Evolutionary conservation across 73 alveolate genomes (phyloP), one percentile per base, ranked within the genome.

Genomic region (Paraurostyla sp.): DNA sequence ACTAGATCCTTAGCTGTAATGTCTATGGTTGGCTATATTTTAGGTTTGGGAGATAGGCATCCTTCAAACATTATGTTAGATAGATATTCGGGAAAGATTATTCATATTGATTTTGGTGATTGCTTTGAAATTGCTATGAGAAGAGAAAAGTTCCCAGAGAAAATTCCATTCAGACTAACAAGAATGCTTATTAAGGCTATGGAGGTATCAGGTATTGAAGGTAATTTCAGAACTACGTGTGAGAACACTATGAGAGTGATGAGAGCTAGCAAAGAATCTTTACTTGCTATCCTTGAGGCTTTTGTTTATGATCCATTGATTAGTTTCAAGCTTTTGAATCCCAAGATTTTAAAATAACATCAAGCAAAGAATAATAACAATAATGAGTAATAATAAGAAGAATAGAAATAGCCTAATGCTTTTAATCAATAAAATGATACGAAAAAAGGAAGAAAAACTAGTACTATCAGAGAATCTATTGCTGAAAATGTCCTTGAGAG

Each of bases 31-130:
- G 99, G 99, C 40, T 98, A 97, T 94, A 97, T 98, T 38, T 94
- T 98, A 46, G 99, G 99, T 30, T 92, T 98, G 45, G 99, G 99
- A 22, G 99, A 98, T 87, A 96, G 99, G 46, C 99, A 98, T 89
- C 99, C 99, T 25, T 93, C 98, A 57, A 98, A 98, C 85, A 93
- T 98, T 84, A 97, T 98, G 99, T 96, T 98, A 18, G 99, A 98
- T 71, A 90, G 98, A 91, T 76, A 69, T 57, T 90, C 97, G 33
- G 99, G 99, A 3, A 98, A 98, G 83, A 91, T 97, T 23, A 96
- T 98, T 29, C 99, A 98, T 92, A 98, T 98, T 76, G 99, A 98
- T 91, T 98, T 98, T 71, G 99, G 99, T 32, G 99, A 98, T 87
- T 95, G 99, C 82, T 98, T 98, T 90, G 99, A 96, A 76, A 99